These are phyloP conservation scores for Aspergillus felis DNA, from an alignment of 2,329 filamentous ascomycete genomes.

Conservation along the genomic window DNA sequence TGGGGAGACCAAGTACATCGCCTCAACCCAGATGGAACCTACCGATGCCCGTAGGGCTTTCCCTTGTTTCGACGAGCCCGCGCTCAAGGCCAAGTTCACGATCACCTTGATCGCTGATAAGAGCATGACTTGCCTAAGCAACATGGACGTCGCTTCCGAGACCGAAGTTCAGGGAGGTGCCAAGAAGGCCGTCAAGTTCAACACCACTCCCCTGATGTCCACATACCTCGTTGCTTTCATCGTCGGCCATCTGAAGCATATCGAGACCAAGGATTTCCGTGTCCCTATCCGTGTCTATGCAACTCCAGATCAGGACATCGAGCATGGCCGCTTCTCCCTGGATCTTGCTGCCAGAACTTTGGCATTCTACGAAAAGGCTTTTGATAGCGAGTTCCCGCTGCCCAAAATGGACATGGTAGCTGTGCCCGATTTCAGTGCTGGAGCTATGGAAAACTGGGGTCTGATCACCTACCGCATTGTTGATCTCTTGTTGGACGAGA, in stretches of 20 bases:
- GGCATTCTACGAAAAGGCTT: constrained; percentile 92
- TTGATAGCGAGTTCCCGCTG: constrained; percentile 78
- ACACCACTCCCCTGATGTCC: constrained; percentile 89
- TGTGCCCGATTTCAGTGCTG: constrained; percentile 91
- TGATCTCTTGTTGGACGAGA: constrained; percentile 85
- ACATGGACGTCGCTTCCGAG: constrained; percentile 90
- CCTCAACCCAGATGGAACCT: constrained; percentile 93
- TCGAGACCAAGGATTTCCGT: constrained; percentile 87
- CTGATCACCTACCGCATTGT: constrained; percentile 92
- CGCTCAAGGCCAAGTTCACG: constrained; percentile 88
- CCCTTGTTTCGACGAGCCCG: constrained; percentile 94
- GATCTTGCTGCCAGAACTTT: constrained; percentile 85
- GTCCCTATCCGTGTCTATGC: constrained; percentile 93
- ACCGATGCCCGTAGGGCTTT: constrained; percentile 91
- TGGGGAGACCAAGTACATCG: constrained; percentile 75
- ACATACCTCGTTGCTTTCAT: constrained; percentile 95
- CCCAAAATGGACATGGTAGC: constrained; percentile 97
- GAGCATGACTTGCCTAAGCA: constrained; percentile 85
- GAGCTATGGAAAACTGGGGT: constrained; percentile 99
- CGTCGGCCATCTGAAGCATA: constrained; percentile 87
- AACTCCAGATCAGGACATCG: constrained; percentile 82
- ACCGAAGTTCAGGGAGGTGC: constrained; percentile 61
- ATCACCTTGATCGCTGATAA: constrained; percentile 89
- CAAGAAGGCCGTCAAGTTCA: constrained; percentile 87
- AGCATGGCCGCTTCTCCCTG: constrained; percentile 85